These are phyloP conservation scores for Marchantia paleacea DNA, from an alignment of 225 moss, liverwort and hornwort species.

Conservation along the genomic window DNA sequence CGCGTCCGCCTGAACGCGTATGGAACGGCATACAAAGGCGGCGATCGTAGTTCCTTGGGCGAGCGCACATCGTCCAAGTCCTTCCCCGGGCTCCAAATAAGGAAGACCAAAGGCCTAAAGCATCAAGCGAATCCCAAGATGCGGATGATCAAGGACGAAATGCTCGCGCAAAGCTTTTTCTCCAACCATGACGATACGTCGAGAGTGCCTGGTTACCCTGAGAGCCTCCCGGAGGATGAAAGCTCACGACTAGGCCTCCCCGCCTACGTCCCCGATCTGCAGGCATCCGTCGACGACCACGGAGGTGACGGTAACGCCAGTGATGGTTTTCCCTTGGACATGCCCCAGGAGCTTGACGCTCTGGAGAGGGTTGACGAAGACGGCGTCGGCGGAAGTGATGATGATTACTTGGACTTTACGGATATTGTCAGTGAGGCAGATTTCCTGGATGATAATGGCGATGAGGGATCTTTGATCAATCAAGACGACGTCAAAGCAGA, in stretches of 20 bases:
- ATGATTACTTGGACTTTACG: slow-evolving; percentile 13
- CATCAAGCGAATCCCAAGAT: background rate
- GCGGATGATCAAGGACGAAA: slow-evolving; percentile 12
- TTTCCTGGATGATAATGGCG: slow-evolving; percentile 18
- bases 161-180: slow-evolving; percentile 7
- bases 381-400: background rate
- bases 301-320: background rate
- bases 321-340: slow-evolving; percentile 1
- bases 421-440: slow-evolving; percentile 21
- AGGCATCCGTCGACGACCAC: background rate
- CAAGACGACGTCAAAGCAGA: background rate
- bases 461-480: background rate
- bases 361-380: slow-evolving; percentile 7
- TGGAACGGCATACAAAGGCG: slow-evolving; percentile 48
- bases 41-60: slow-evolving; percentile 13
- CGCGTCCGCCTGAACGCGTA: slow-evolving; percentile 53
- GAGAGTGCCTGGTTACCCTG: slow-evolving; percentile 10
- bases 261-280: slow-evolving; percentile 10
- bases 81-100: background rate
- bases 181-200: slow-evolving; percentile 1
- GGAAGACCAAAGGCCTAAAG: background rate
- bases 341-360: background rate
- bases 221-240: background rate
- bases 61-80: background rate
- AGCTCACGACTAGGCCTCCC: background rate